Percentiles rank a stretch among this genome's conserved stretches.
Conservation (phyloP, 257 asterid species). For the Verbascum thapsus region DNA sequence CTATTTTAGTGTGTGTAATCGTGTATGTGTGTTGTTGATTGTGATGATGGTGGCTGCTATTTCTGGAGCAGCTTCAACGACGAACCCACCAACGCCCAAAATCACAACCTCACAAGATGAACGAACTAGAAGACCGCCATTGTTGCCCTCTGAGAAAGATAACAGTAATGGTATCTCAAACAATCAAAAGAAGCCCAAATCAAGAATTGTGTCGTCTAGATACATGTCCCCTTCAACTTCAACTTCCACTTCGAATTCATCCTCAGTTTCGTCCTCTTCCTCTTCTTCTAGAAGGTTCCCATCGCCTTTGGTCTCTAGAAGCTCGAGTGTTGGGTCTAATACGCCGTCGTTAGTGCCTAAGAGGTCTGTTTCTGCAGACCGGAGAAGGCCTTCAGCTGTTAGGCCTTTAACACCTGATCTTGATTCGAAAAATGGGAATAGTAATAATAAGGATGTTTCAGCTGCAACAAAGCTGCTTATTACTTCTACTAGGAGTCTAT, state of each 20-base stretch:
- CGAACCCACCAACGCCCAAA: constrained; percentile 53
- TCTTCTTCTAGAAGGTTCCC: constrained; percentile 74
- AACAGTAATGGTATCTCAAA: constrained; percentile 52
- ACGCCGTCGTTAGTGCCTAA: constrained; percentile 56
- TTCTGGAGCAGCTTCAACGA: constrained; percentile 77
- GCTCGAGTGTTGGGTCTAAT: constrained; percentile 47
- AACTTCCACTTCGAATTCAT: constrained; percentile 71
- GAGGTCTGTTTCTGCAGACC: constrained; percentile 84
- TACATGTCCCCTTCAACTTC: constrained; percentile 91
- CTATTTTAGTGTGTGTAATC: constrained; percentile 21
- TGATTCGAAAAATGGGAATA: constrained; percentile 51
- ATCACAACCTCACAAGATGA: constrained; percentile 42
- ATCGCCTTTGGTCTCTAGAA: constrained; percentile 68
- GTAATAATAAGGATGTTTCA: constrained; percentile 58
- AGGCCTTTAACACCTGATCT: constrained; percentile 67
- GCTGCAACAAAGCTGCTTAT: constrained; percentile 75
- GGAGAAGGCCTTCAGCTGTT: constrained; percentile 56
- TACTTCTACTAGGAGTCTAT: constrained; percentile 80
- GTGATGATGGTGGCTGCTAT: constrained; percentile 90
- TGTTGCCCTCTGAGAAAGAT: constrained; percentile 85
- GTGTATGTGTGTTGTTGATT: constrained; percentile 36
- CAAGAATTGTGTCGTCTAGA: constrained; percentile 75
- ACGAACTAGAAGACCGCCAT: constrained; percentile 61
- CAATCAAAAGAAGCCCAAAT: constrained; percentile 70
- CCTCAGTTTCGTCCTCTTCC: constrained; percentile 65